Evolutionary conservation across 1,139 yeast species (phyloP).

Genomic region (Candida labiduridarum): DNA sequence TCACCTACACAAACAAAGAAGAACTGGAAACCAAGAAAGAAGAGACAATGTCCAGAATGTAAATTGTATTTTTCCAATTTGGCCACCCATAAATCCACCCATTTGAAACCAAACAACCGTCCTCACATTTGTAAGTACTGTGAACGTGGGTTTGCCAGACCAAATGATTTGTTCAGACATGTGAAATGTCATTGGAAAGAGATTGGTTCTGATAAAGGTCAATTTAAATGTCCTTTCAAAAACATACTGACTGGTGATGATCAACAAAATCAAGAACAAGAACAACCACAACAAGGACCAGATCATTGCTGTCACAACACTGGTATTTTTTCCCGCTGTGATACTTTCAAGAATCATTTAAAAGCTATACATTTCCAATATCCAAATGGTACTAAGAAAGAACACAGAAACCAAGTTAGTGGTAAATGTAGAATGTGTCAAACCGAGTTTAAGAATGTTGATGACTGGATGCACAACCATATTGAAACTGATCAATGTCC

Average conservation of each 20-base stretch:
- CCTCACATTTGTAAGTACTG: conserved; percentile 82
- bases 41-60: conserved; percentile 86
- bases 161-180: conserved; percentile 84
- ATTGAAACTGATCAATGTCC: conserved; percentile 61
- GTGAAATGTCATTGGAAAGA: conserved; percentile 82
- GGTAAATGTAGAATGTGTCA: conserved; percentile 85
- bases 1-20: conserved; percentile 15
- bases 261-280: not conserved
- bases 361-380: conserved; percentile 89
- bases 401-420: conserved; percentile 63
- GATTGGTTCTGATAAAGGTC: conserved; percentile 53
- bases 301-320: conserved; percentile 71
- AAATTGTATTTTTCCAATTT: conserved; percentile 73
- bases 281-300: conserved; percentile 10
- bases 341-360: conserved; percentile 87
- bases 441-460: conserved; percentile 62
- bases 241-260: conserved; percentile 19
- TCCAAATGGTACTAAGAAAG: conserved; percentile 84
- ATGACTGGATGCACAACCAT: conserved; percentile 77
- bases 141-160: conserved; percentile 82
- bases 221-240: conserved; percentile 50
- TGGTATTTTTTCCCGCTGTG: conserved; percentile 86
- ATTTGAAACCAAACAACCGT: conserved; percentile 68
- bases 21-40: conserved; percentile 60
- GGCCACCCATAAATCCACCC: conserved; percentile 86